phyloP scores from a whole-genome alignment of 2,329 filamentous ascomycete genomes.

The Colletotrichum tofieldiae region DNA sequence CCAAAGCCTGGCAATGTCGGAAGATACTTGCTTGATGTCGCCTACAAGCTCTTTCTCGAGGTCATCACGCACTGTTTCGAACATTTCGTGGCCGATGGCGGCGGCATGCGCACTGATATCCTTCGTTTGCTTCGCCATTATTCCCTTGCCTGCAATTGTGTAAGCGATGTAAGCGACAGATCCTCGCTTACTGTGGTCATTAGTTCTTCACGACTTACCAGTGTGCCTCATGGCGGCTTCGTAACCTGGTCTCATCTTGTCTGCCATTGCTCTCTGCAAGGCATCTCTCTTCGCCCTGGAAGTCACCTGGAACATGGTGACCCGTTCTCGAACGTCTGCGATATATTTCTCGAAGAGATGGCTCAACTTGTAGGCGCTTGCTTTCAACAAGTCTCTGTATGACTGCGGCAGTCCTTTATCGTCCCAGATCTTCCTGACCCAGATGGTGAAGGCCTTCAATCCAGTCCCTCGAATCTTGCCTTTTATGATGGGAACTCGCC shows the following conservation, averaged over 20 bases:
- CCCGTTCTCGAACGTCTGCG: neutral
- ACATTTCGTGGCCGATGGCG: neutral
- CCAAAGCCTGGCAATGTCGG: neutral
- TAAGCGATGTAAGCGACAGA: neutral
- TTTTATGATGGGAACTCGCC: neutral
- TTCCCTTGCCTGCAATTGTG: constrained; percentile 16
- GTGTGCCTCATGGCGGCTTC: constrained; percentile 1
- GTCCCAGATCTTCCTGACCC: neutral
- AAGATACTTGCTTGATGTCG: neutral
- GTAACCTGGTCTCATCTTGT: constrained; percentile 16
- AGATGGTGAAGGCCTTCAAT: neutral
- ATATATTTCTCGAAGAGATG: constrained; percentile 12
- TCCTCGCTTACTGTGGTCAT: neutral
- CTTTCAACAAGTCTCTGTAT: constrained; percentile 10
- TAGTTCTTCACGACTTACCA: neutral
- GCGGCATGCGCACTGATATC: neutral
- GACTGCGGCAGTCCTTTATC: neutral
- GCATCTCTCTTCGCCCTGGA: neutral
- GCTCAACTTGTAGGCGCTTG: neutral
- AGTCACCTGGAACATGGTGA: neutral
- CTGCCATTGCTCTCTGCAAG: neutral
- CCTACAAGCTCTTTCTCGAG: neutral
- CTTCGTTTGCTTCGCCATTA: constrained; percentile 2
- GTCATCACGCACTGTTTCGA: neutral
- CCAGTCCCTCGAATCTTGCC: neutral